phyloP scores from a whole-genome alignment of 2,329 filamentous ascomycete genomes.

The Fusarium sp. region DNA sequence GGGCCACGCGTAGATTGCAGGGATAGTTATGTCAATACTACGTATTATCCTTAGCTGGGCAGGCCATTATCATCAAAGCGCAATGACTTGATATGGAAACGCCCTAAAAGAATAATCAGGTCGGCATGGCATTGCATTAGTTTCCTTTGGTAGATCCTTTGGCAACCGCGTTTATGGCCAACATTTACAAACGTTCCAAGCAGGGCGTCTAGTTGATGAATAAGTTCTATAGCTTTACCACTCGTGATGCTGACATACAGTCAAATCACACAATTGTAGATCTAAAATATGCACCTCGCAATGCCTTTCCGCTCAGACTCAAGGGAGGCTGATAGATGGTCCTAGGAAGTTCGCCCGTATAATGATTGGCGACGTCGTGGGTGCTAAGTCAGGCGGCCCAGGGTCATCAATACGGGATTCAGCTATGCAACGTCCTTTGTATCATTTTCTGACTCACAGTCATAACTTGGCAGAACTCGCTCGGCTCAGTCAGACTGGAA shows the following conservation, averaged over 20 bases:
- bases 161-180: slow-evolving; percentile 1
- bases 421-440: neutral
- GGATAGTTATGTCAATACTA: neutral
- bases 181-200: neutral
- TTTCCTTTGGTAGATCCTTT: slow-evolving; percentile 7
- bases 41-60: neutral
- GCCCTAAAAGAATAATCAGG: neutral
- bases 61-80: slow-evolving; percentile 10
- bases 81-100: slow-evolving; percentile 10
- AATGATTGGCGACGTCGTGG: slow-evolving; percentile 15
- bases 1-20: neutral
- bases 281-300: neutral
- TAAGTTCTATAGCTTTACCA: neutral
- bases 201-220: neutral
- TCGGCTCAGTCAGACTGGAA: neutral
- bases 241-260: neutral
- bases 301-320: neutral
- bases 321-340: neutral
- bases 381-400: slow-evolving; percentile 11
- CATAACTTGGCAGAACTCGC: neutral
- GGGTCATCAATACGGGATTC: slow-evolving; percentile 7
- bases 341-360: neutral
- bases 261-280: neutral
- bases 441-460: slow-evolving; percentile 18
- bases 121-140: slow-evolving; percentile 9